These are phyloP conservation scores for Fusarium keratoplasticum DNA, from an alignment of 2,329 filamentous ascomycete species.

Conservation along the genomic window DNA sequence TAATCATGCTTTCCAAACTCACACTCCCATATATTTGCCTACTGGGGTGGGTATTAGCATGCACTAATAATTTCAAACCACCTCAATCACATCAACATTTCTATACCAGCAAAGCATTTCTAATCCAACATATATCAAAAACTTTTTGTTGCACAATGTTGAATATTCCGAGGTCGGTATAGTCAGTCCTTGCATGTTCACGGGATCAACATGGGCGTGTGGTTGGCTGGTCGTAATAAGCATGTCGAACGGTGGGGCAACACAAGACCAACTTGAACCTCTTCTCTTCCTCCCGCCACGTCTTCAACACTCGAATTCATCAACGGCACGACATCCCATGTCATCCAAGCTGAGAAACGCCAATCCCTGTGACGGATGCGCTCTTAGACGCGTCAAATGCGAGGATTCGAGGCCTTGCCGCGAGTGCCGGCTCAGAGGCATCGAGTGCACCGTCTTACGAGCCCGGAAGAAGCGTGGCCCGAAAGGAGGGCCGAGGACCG, in stretches of 20 bases:
- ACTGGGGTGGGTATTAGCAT: not conserved
- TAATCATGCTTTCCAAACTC: not conserved
- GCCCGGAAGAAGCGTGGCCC: conserved; percentile 31
- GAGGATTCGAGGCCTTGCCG: conserved; percentile 31
- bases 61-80: not conserved
- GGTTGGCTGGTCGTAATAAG: not conserved
- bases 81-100: not conserved
- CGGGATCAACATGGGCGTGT: not conserved
- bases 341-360: conserved; percentile 28
- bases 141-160: not conserved
- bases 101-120: not conserved
- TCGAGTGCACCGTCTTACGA: conserved; percentile 28
- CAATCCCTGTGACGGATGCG: conserved; percentile 34
- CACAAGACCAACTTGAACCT: conserved; percentile 12
- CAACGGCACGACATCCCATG: conserved; percentile 7
- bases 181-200: not conserved
- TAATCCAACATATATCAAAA: not conserved
- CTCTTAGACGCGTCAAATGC: conserved; percentile 30
- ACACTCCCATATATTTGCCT: not conserved
- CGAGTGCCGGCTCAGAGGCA: conserved; percentile 29
- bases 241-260: conserved; percentile 24
- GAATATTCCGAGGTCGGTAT: not conserved
- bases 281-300: conserved; percentile 1
- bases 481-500: conserved; percentile 28
- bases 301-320: not conserved